phyloP scores from a whole-genome alignment of 331 rosid species.

The Rosa hybrid region DNA sequence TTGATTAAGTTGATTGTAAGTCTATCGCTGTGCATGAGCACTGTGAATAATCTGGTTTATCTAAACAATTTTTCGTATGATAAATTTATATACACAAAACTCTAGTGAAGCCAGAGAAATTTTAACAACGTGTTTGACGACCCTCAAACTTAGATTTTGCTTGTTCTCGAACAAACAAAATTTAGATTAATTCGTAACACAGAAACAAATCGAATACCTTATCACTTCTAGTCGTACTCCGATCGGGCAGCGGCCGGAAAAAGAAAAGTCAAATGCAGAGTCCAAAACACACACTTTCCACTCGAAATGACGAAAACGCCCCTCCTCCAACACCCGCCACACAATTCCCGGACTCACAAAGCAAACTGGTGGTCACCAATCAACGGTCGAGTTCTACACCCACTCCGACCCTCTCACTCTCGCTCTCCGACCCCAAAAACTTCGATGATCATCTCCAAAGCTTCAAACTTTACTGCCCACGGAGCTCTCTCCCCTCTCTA shows the following conservation, averaged over 20 bases:
- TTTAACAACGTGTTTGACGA: too few species aligned
- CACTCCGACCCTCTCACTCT: not conserved
- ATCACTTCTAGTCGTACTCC: too few species aligned
- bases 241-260: not conserved
- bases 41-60: too few species aligned
- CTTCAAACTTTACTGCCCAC: conserved; percentile 18
- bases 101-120: too few species aligned
- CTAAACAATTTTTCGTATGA: too few species aligned
- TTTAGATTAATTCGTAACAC: too few species aligned
- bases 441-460: conserved; percentile 33
- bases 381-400: conserved; percentile 11
- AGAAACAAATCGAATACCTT: too few species aligned
- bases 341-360: not conserved
- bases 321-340: not conserved
- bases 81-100: too few species aligned
- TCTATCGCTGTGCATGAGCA: too few species aligned
- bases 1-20: too few species aligned
- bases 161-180: too few species aligned
- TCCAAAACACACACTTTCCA: not conserved
- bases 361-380: not conserved
- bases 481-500: conserved; percentile 4
- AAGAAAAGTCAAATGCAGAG: not conserved
- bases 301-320: not conserved
- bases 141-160: too few species aligned
- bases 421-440: not conserved